Base-by-base conservation (phyloP, 2,329 filamentous ascomycete genomes). In the Aspergillus tamarii region DNA sequence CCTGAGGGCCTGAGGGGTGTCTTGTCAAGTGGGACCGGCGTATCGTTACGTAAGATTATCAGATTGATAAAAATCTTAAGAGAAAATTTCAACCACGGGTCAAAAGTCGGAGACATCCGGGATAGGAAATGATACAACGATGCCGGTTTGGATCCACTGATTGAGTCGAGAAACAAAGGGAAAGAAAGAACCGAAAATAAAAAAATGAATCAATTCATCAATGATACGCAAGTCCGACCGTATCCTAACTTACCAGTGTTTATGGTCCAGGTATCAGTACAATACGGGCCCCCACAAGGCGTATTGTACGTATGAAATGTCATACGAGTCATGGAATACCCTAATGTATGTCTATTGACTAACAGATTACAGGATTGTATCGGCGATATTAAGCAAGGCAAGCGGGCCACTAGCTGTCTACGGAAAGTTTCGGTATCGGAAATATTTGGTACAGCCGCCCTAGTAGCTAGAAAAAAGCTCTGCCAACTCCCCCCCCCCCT, bases 1-100 rank as follows among this genome's bases (percentile, higher is more conserved):
- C 28, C 61, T 32, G 36, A 55, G 21, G 30, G 39, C 36, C 43
- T 46, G 43, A 46, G 10, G 41, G 32, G 45, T 36, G 19, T 36
- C 3, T 19, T 30, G 60, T 26, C 12, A 23, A 48, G 36, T 34
- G 32, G 32, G 16, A 54, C 14, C 32, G 12, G 39, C 16, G 57
- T 60, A 63, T 57, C 23, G 61, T 60, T 63, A 63, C 61, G 61
- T 63, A 63, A 63, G 55, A 19, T 63, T 63, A 63, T 63, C 61
- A 56, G 61, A 63, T 63, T 41, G 45, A 57, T 58, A 59, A 59
- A 19, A 46, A 36, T 41, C 9, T 10, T 19, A 9, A n/a, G 14
- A 41, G 23, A 52, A 34, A 36, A 54, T 23, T 23, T 21, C 52
- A 54, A 46, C 43, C 43, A 46, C n/a, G 10, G 7, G 19, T 4